Conservation (phyloP, 306 rosid genomes). For the Mucuna pruriens region DNA sequence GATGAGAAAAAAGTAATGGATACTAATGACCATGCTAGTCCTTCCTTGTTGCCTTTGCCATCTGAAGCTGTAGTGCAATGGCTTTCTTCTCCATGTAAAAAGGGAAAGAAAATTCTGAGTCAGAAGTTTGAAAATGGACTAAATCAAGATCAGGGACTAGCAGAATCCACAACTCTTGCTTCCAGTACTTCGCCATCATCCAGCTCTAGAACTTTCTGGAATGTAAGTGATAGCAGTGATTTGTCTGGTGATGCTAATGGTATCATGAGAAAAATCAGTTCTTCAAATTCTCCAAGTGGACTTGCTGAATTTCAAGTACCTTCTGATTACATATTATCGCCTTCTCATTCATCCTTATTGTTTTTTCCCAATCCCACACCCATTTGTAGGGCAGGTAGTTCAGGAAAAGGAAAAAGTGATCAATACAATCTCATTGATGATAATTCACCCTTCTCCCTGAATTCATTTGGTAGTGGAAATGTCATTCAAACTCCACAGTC, state of each 20-base stretch:
- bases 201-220: constrained; percentile 43
- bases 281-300: constrained; percentile 50
- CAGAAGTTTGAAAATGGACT: constrained; percentile 41
- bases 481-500: constrained; percentile 82
- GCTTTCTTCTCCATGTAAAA: constrained; percentile 66
- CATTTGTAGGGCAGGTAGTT: constrained; percentile 35
- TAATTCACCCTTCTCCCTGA: constrained; percentile 68
- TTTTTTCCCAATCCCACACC: constrained; percentile 52
- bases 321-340: constrained; percentile 45
- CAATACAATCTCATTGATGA: constrained; percentile 42
- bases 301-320: constrained; percentile 54
- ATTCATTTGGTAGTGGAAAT: constrained; percentile 67
- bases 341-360: constrained; percentile 41
- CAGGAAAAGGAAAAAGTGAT: constrained; percentile 37
- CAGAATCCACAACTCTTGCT: constrained; percentile 43
- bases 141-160: constrained; percentile 26
- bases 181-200: constrained; percentile 56
- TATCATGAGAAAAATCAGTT: constrained; percentile 36
- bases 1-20: constrained; percentile 39
- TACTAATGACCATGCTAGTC: constrained; percentile 28
- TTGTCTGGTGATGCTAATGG: constrained; percentile 34
- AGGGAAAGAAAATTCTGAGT: constrained; percentile 52
- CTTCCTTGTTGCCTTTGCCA: constrained; percentile 66
- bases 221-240: constrained; percentile 48
- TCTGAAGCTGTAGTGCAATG: constrained; percentile 82